phyloP scores from a whole-genome alignment of 257 asterid species.

The Solanum peruvianum region DNA sequence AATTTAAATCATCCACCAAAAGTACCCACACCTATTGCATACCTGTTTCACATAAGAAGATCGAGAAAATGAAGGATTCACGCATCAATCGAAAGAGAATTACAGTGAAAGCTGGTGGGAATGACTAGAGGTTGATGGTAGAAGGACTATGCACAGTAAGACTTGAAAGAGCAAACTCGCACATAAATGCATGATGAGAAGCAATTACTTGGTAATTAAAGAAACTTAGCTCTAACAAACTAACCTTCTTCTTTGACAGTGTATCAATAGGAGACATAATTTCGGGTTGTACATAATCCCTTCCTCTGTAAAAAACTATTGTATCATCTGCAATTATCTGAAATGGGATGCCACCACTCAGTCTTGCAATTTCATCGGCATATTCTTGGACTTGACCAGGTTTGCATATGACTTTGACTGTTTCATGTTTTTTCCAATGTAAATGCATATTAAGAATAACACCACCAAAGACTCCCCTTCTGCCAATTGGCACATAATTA shows the following conservation, averaged over 20 bases:
- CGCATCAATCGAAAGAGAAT: neutral
- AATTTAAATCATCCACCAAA: neutral
- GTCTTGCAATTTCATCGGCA: conserved; percentile 66
- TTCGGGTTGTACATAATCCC: conserved; percentile 77
- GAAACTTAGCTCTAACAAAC: conserved; percentile 2
- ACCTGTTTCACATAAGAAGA: neutral
- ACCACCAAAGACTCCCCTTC: conserved; percentile 92
- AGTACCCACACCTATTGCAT: neutral
- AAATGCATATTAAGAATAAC: conserved; percentile 95
- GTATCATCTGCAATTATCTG: conserved; percentile 73
- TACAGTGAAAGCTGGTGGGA: neutral
- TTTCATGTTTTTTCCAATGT: conserved; percentile 98
- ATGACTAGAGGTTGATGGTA: neutral
- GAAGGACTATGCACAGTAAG: neutral
- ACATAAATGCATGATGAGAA: neutral
- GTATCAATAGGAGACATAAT: conserved; percentile 95
- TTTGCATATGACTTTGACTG: conserved; percentile 83
- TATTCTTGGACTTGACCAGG: conserved; percentile 73
- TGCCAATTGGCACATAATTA: conserved; percentile 88
- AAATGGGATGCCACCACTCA: conserved; percentile 85
- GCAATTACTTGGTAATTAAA: neutral
- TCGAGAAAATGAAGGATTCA: neutral
- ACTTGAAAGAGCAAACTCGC: neutral
- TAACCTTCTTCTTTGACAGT: conserved; percentile 69
- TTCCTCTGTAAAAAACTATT: conserved; percentile 74